Percentiles rank a stretch among this genome's conserved stretches.
Conservation (phyloP, 2,329 filamentous ascomycete genomes). For the Colletotrichum godetiae region DNA sequence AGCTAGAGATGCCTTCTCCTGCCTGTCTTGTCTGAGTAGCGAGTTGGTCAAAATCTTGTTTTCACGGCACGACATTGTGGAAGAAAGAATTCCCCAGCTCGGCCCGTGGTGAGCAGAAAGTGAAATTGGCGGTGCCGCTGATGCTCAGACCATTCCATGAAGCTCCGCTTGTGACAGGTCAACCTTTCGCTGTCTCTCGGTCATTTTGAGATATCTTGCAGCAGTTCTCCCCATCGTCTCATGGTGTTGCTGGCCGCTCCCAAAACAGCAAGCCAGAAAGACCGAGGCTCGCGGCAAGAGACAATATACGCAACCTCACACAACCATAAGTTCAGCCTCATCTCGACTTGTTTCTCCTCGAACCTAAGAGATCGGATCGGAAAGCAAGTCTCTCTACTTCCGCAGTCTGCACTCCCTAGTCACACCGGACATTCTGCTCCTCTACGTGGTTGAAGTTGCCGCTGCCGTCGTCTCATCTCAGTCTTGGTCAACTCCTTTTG, state of each 20-base stretch:
- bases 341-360: neutral
- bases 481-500: neutral
- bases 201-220: constrained; percentile 9
- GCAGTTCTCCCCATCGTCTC: neutral
- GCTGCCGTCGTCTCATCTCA: neutral
- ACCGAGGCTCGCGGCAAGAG: constrained; percentile 9
- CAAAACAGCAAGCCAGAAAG: neutral
- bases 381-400: neutral
- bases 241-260: neutral
- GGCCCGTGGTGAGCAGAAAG: constrained; percentile 22
- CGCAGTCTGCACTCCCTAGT: too few relatives aligned
- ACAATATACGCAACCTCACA: constrained; percentile 20
- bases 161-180: neutral
- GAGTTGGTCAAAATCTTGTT: neutral
- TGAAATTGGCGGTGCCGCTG: constrained; percentile 30
- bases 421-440: neutral
- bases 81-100: constrained; percentile 8
- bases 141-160: constrained; percentile 30
- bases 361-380: neutral
- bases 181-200: constrained; percentile 1
- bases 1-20: neutral
- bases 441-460: neutral
- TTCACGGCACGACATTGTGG: neutral
- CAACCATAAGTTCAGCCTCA: constrained; percentile 22
- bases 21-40: neutral